Evolutionary conservation across 1,139 yeast genomes (phyloP).

Genomic region (Taphrina communis): DNA sequence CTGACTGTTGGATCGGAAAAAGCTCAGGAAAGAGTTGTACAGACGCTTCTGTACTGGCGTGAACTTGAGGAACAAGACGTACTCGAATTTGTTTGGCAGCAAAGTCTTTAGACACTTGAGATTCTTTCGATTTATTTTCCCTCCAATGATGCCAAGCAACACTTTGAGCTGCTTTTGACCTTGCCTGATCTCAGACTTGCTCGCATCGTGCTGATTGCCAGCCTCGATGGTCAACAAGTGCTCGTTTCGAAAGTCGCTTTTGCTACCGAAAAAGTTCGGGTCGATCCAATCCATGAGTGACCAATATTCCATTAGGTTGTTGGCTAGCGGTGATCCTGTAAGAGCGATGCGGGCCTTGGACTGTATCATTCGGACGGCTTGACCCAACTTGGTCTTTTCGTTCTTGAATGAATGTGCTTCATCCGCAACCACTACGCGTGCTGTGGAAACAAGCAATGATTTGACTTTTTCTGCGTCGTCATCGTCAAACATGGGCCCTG

Average conservation of each 20-base stretch:
- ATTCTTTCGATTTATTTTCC: constrained; percentile 82
- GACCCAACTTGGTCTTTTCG: constrained; percentile 87
- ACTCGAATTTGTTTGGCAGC: constrained; percentile 88
- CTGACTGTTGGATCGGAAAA: neutral
- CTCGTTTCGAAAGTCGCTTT: constrained; percentile 91
- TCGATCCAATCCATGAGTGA: constrained; percentile 91
- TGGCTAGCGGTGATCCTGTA: constrained; percentile 96
- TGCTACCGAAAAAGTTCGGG: constrained; percentile 91
- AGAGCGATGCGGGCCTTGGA: constrained; percentile 83
- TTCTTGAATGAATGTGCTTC: constrained; percentile 97
- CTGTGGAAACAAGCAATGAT: constrained; percentile 1
- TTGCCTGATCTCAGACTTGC: constrained; percentile 92
- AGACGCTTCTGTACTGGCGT: constrained; percentile 64
- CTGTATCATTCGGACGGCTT: constrained; percentile 79
- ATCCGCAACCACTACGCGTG: constrained; percentile 63
- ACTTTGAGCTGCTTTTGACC: constrained; percentile 96
- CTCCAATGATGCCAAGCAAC: constrained; percentile 82
- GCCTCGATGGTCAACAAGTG: constrained; percentile 89
- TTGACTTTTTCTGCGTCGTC: constrained; percentile 62
- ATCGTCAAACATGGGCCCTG: constrained; percentile 66
- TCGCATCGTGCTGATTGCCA: constrained; percentile 99
- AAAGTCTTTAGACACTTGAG: constrained; percentile 95
- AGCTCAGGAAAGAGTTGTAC: constrained; percentile 10
- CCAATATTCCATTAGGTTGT: constrained; percentile 90
- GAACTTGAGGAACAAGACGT: constrained; percentile 84